Evolutionary conservation across 345 rosid species (phyloP).

Genomic region (Streptanthus diversifolius): DNA sequence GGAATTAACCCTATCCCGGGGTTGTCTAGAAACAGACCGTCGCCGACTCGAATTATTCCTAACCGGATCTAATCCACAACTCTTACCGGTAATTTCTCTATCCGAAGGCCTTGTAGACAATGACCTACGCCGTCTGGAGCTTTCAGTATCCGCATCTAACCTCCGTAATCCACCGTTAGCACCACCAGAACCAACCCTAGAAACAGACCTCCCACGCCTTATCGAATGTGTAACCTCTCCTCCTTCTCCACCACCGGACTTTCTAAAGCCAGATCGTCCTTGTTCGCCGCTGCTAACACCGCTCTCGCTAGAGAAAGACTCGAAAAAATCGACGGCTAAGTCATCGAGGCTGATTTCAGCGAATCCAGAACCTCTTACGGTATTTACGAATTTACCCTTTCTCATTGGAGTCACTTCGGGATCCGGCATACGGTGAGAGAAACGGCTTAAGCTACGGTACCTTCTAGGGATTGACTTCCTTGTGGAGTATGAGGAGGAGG

Average conservation of each 20-base stretch:
- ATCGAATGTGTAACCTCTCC: slow-evolving; percentile 38
- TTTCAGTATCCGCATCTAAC: slow-evolving; percentile 40
- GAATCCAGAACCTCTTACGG: slow-evolving; percentile 72
- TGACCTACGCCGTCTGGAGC: slow-evolving; percentile 60
- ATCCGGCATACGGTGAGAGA: slow-evolving; percentile 51
- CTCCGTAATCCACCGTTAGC: slow-evolving; percentile 40
- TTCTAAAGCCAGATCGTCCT: slow-evolving; percentile 47
- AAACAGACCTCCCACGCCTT: slow-evolving; percentile 84
- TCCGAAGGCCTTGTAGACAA: slow-evolving; percentile 42
- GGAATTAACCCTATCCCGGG: no score
- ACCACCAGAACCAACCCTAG: slow-evolving; percentile 59
- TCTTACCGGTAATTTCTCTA: not conserved
- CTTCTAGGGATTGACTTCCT: slow-evolving; percentile 53
- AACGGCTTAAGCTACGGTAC: slow-evolving; percentile 81
- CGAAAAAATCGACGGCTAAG: slow-evolving; percentile 66
- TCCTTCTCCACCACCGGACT: slow-evolving; percentile 20
- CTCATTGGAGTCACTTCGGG: slow-evolving; percentile 46
- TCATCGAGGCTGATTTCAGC: slow-evolving; percentile 85
- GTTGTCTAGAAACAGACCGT: no score
- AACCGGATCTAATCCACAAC: not conserved
- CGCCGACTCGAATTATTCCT: no score
- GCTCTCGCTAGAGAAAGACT: slow-evolving; percentile 39
- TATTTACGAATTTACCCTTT: slow-evolving; percentile 75
- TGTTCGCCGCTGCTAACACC: slow-evolving; percentile 37
- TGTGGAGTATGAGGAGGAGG: slow-evolving; percentile 32